These are phyloP conservation scores for Neltuma alba DNA, from an alignment of 306 rosid species.

Conservation along the genomic window DNA sequence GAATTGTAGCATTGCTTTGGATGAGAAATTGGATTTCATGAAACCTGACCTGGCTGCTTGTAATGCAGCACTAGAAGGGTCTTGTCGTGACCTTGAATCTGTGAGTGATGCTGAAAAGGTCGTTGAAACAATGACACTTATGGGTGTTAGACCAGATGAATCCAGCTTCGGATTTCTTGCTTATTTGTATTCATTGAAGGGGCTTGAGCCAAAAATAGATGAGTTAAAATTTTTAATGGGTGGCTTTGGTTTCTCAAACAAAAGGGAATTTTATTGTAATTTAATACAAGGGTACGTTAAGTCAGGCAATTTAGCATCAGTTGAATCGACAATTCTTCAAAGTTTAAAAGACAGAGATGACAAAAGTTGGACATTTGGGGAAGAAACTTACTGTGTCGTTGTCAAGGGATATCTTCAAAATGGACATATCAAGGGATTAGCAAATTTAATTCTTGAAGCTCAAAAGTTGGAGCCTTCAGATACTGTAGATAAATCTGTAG, in stretches of 20 bases:
- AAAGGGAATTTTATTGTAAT: constrained; percentile 50
- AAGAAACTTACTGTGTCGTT: constrained; percentile 64
- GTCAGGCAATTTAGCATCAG: constrained; percentile 68
- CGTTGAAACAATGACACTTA: constrained; percentile 65
- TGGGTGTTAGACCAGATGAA: constrained; percentile 74
- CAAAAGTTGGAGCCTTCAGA: constrained; percentile 67
- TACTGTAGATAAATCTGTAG: constrained; percentile 58
- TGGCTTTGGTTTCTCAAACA: constrained; percentile 57
- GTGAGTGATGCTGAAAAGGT: constrained; percentile 67
- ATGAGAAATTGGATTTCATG: constrained; percentile 76
- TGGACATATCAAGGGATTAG: constrained; percentile 64
- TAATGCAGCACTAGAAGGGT: constrained; percentile 86
- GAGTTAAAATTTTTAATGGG: constrained; percentile 67
- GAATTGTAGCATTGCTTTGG: constrained; percentile 69
- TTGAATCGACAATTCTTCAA: constrained; percentile 57
- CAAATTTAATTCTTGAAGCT: constrained; percentile 69
- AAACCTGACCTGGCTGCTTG: constrained; percentile 77
- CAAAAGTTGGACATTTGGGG: constrained; percentile 50
- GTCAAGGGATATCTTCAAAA: constrained; percentile 66
- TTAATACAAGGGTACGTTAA: constrained; percentile 73
- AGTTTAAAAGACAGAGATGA: constrained; percentile 59
- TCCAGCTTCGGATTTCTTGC: constrained; percentile 79
- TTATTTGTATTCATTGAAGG: constrained; percentile 83
- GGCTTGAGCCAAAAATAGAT: constrained; percentile 59
- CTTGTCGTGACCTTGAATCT: constrained; percentile 74